Conservation (phyloP, 2,329 filamentous ascomycete genomes). For the Sclerotinia borealis region DNA sequence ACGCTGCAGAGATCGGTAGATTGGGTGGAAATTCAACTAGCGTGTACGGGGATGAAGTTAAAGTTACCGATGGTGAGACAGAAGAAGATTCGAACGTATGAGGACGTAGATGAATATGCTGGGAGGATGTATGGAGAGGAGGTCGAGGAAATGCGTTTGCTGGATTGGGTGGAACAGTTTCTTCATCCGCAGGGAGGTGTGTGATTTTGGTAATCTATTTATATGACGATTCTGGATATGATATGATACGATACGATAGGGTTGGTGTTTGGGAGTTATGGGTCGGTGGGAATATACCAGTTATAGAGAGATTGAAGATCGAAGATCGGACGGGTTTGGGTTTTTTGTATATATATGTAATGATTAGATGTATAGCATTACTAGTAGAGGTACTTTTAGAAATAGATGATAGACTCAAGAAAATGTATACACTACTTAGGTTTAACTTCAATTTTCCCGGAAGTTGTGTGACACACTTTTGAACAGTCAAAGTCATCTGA, state of each 20-base stretch:
- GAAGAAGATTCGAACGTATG: background rate
- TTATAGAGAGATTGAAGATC: background rate
- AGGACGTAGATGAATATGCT: background rate
- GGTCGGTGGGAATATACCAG: background rate
- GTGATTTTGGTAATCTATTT: background rate
- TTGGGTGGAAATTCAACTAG: background rate
- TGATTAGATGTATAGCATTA: background rate
- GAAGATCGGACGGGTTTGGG: background rate
- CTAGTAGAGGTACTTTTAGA: background rate
- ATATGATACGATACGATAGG: too few species aligned
- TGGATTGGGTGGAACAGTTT: background rate
- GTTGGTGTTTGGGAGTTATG: too few species aligned
- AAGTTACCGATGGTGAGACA: background rate
- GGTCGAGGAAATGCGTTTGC: background rate
- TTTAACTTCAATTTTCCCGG: background rate
- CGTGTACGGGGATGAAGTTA: background rate
- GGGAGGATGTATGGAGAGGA: background rate
- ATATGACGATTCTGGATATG: too few species aligned
- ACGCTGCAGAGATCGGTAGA: background rate
- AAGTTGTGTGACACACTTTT: background rate
- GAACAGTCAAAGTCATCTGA: background rate
- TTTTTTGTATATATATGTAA: background rate
- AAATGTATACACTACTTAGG: background rate
- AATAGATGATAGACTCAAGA: background rate
- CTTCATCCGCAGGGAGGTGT: too few species aligned